These are phyloP conservation scores for Biancaea sappan DNA, from an alignment of 306 rosid species.

Conservation along the genomic window DNA sequence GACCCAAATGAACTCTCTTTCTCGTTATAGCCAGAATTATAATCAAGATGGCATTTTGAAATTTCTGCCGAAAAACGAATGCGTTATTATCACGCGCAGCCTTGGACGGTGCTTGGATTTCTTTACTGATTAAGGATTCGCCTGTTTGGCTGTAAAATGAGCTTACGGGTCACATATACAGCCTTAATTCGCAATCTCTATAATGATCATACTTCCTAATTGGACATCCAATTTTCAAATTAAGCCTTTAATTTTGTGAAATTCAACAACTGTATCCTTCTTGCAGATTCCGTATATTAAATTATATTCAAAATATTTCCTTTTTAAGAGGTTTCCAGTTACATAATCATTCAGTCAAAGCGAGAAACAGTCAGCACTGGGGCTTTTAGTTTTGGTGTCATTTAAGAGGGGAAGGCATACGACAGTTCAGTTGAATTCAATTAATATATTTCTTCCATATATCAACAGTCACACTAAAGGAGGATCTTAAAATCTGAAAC, in stretches of 20 bases:
- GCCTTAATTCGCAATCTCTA: neutral
- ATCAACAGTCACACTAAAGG: neutral
- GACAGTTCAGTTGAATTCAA: too few relatives aligned
- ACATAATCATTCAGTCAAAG: neutral
- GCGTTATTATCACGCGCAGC: conserved; percentile 4
- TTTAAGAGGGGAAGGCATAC: neutral
- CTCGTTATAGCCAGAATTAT: conserved; percentile 14
- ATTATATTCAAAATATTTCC: neutral
- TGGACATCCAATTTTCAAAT: neutral
- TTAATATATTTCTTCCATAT: neutral
- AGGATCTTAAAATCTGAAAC: neutral
- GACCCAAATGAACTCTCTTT: conserved; percentile 32
- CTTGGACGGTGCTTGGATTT: neutral
- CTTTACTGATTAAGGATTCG: neutral
- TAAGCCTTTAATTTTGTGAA: neutral
- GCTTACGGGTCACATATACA: neutral
- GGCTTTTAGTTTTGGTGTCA: too few relatives aligned
- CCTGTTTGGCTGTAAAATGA: neutral
- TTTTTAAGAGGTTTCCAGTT: neutral
- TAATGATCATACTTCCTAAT: neutral
- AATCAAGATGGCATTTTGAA: conserved; percentile 20
- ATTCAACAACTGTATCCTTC: too few relatives aligned
- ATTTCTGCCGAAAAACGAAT: conserved; percentile 7
- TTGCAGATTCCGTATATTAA: neutral
- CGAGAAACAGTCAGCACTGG: neutral